These are phyloP conservation scores for Musa beccarii DNA, from an alignment of 176 grass and related monocot species.

Conservation along the genomic window DNA sequence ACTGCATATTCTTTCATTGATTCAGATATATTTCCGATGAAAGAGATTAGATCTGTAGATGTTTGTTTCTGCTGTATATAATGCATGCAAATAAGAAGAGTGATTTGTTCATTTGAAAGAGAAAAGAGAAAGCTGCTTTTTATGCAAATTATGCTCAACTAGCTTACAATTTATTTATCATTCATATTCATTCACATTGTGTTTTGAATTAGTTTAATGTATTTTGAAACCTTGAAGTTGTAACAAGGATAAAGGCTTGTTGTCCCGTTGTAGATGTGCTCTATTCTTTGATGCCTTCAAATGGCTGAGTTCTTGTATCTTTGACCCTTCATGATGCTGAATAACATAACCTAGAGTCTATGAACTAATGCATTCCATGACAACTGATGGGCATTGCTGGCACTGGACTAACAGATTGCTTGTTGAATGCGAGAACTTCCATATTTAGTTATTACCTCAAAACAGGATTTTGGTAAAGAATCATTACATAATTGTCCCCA, in stretches of 20 bases:
- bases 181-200: too few species aligned
- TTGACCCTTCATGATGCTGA: neutral
- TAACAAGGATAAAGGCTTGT: too few species aligned
- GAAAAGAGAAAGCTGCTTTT: neutral
- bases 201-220: too few species aligned
- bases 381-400: too few species aligned
- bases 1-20: constrained; percentile 15
- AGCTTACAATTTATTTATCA: too few species aligned
- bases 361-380: too few species aligned
- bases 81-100: neutral
- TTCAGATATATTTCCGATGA: neutral
- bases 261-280: neutral
- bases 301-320: neutral
- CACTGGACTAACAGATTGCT: neutral
- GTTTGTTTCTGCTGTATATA: neutral
- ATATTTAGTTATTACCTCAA: neutral
- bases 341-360: neutral
- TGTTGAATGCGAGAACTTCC: neutral
- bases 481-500: too few species aligned
- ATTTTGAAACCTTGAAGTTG: too few species aligned
- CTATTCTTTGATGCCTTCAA: neutral
- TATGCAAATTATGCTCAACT: neutral
- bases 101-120: neutral
- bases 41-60: neutral
- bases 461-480: too few species aligned